Conservation (phyloP, 257 asterid species). For the Penstemon newberryi region DNA sequence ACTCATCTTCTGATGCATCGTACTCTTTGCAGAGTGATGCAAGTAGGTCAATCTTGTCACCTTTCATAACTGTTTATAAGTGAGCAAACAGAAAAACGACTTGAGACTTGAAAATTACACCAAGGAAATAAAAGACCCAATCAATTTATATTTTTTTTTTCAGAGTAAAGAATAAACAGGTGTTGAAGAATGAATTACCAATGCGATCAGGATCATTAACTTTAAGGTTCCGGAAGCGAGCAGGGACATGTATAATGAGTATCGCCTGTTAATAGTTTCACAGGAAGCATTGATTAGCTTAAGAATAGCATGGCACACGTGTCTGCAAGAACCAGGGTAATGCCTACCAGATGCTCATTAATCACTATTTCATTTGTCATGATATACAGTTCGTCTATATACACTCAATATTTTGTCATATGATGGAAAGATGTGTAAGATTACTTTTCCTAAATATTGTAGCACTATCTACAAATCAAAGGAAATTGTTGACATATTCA, state of each 20-base stretch:
- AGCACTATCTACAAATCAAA: constrained; percentile 17
- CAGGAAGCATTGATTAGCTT: constrained; percentile 19
- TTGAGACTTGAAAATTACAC: constrained; percentile 9
- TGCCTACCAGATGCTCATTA: constrained; percentile 12
- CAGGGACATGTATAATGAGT: constrained; percentile 77
- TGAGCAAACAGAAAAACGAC: constrained; percentile 19
- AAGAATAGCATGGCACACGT: not conserved
- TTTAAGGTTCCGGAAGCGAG: constrained; percentile 59
- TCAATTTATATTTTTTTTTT: not conserved
- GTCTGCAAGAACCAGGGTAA: constrained; percentile 2
- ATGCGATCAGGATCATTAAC: constrained; percentile 62
- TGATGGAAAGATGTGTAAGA: constrained; percentile 4
- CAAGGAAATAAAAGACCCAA: constrained; percentile 13
- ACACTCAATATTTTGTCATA: not conserved
- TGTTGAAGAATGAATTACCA: constrained; percentile 46
- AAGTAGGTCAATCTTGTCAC: constrained; percentile 67
- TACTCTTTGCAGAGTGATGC: constrained; percentile 78
- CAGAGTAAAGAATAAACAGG: not conserved
- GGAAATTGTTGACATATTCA: constrained; percentile 8
- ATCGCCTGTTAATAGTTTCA: constrained; percentile 63
- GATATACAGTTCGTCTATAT: not conserved
- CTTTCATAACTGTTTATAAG: constrained; percentile 66
- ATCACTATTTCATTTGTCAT: not conserved
- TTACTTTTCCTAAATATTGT: constrained; percentile 12
- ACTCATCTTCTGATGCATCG: constrained; percentile 80